Evolutionary conservation across 192 early-diverging fungal species (phyloP).

Genomic region (Allomyces macrogynus): DNA sequence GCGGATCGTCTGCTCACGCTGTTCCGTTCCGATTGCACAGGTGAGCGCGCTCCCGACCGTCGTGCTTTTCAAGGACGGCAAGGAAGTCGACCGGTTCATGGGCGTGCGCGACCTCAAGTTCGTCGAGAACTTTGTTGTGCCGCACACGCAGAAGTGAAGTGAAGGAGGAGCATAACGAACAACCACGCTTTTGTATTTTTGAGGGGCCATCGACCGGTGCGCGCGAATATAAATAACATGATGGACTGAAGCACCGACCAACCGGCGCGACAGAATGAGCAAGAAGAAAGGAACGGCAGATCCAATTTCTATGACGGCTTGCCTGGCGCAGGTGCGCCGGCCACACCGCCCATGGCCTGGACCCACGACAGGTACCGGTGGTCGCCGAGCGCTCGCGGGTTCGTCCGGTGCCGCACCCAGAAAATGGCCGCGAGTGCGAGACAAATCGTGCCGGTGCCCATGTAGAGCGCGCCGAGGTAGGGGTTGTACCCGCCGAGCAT

Average conservation of each 20-base stretch:
- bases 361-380: conserved; percentile 95
- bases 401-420: conserved; percentile 72
- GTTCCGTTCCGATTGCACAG: too few species aligned
- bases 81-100: conserved; percentile 10
- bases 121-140: conserved; percentile 10
- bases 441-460: conserved; percentile 75
- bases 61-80: conserved; percentile 8
- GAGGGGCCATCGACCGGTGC: too few species aligned
- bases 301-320: too few species aligned
- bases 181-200: too few species aligned
- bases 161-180: too few species aligned
- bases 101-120: conserved; percentile 7
- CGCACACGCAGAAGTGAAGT: too few species aligned
- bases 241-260: too few species aligned
- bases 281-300: too few species aligned
- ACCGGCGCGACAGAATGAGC: too few species aligned
- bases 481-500: conserved; percentile 90
- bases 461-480: conserved; percentile 86
- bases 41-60: conserved; percentile 16
- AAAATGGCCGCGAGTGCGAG: conserved; percentile 74
- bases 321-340: too few species aligned
- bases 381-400: conserved; percentile 90
- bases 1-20: too few species aligned
- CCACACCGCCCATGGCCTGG: conserved; percentile 12
- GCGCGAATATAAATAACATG: too few species aligned